Evolutionary conservation across 2,329 filamentous ascomycete species (phyloP), one percentile per base, ranked within the genome.

Genomic region (Cercospora sp.): DNA sequence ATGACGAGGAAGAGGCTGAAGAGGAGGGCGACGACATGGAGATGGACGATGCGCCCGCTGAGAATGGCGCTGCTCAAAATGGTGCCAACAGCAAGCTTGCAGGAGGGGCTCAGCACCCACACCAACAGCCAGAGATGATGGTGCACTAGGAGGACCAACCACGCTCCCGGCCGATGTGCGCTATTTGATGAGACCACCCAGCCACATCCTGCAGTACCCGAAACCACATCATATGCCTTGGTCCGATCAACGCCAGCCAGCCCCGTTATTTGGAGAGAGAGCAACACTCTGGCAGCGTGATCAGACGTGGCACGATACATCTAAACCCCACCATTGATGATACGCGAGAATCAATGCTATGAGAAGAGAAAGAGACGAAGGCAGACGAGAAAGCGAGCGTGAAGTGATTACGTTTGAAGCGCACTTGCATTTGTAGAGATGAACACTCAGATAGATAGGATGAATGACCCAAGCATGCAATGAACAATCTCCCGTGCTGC

Each of bases 1-100:
- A 81, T 65, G 76, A 78, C 43, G 73, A 77, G 16, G 73, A 75
- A 40, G 85, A 85, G 66, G 81, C 82, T 61, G 67, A 61, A 21
- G 77, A 78, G 60, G 81, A 79, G 34, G 72, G 74, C 45, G 74
- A 74, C 21, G 75, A 77, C n/a, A 75, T 76, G 72, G 75, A 77
- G 60, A 75, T 75, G 69, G 74, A 73, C 60, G 73, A 75, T 21
- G 70, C 70, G 24, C 67, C 66, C 40, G 59, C 64, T 30, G 61
- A 68, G 61, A 72, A 71, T 37, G 60, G 66, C 40, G 28, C 49
- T 55, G 49, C 26, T 49, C 34, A 63, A 10, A 65, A 45, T 16
- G 43, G 32, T 62, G 21, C 26, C n/a, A 45, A 57, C 49, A 26
- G 18, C n/a, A 55, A 55, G 49, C 49, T 28, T 55, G 51, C 30